Evolutionary conservation across 352 stramenopile species (phyloP), one percentile per base, ranked within the genome.

Genomic region (Globisporangium alternatum): DNA sequence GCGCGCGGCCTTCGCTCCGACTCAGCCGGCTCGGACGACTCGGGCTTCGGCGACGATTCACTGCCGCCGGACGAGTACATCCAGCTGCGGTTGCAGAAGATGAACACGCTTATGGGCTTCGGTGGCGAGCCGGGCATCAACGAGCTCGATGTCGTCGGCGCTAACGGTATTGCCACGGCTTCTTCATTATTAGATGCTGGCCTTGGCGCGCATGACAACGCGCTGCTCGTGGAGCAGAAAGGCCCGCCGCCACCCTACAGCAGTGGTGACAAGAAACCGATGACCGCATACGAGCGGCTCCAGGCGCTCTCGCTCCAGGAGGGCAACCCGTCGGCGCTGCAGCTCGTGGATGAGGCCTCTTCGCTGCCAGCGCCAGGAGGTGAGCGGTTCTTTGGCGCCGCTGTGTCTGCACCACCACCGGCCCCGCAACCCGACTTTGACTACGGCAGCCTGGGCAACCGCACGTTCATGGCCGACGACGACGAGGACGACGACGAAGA

Each of bases 401-500:
- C 45, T 48, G 19, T 6, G 7, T 7, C 10, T 7, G 8, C 45
- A 21, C 19, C 9, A 7, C n/a, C 10, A 10, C 5, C n/a, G 19
- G 9, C 17, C 15, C 30, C 44, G 31, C 47, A 9, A 0, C 13
- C 56, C 28, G 56, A 61, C 17, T 63, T 57, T 25, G 59, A 56
- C 37, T 64, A 58, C 45, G 47, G 21, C 3, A 37, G 17, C 9
- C 37, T 19, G 17, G 33, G 31, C 52, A 59, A 60, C 53, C 52
- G 47, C 41, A 45, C 43, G 54, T 60, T 66, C 53, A 62, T 54
- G 51, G 45, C 60, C 6, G 65, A 58, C 22, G 66, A 85, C 6
- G 75, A 82, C 0, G 69, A 78, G 3, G 74, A 86, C 9, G 81
- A 88, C 1, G 81, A 88, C 2, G 80, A 89, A 2, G 84, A 91